These are phyloP conservation scores for Leishmania arabica DNA, from an alignment of 208 protist species.

Conservation along the genomic window DNA sequence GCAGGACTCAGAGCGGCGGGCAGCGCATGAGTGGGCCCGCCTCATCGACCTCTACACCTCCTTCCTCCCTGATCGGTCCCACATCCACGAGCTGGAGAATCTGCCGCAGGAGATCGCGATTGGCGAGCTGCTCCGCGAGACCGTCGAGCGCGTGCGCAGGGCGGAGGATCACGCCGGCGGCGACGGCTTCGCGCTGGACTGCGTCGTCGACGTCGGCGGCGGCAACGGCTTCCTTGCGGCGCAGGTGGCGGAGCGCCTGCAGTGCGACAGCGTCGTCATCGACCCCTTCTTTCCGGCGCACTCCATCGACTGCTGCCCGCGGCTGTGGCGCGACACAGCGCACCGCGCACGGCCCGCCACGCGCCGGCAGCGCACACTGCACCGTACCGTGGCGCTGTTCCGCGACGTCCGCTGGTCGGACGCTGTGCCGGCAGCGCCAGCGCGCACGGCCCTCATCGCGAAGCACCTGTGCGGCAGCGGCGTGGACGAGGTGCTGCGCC, in stretches of 20 bases:
- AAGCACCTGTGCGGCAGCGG: conserved; percentile 87
- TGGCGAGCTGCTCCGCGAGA: conserved; percentile 53
- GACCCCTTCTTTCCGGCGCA: conserved; percentile 74
- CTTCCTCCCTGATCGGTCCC: conserved; percentile 71
- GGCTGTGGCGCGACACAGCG: conserved; percentile 53
- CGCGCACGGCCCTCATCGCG: conserved; percentile 55
- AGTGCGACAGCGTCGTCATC: conserved; percentile 67
- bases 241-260: conserved; percentile 58
- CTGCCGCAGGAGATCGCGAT: conserved; percentile 84
- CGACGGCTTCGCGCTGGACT: conserved; percentile 26
- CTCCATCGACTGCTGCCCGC: conserved; percentile 71
- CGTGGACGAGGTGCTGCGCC: conserved; percentile 68
- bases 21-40: conserved; percentile 26
- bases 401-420: conserved; percentile 49
- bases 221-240: conserved; percentile 84
- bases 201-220: conserved; percentile 79
- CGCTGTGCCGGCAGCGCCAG: conserved; percentile 39
- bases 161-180: background rate
- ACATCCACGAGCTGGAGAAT: conserved; percentile 84
- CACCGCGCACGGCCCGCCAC: conserved; percentile 33
- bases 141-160: conserved; percentile 11
- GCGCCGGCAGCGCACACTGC: conserved; percentile 32
- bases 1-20: background rate
- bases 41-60: conserved; percentile 73
- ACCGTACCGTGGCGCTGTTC: conserved; percentile 47